Conservation (phyloP, 2,329 filamentous ascomycete genomes). For the Cercospora janseana region DNA sequence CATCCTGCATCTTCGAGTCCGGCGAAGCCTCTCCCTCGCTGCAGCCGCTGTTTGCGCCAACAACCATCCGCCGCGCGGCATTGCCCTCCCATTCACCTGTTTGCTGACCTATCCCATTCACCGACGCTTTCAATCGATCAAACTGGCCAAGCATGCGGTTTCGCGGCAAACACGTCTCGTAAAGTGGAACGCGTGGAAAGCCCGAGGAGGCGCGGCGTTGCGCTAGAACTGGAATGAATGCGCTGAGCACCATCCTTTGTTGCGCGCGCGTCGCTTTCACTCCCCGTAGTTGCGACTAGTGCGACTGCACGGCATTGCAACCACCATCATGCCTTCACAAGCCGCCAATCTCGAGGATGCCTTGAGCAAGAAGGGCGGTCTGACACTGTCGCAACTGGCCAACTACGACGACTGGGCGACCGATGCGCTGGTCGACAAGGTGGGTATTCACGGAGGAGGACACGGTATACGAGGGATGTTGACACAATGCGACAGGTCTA, state of each 20-base stretch:
- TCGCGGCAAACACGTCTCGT: constrained; percentile 3
- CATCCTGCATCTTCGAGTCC: constrained; percentile 1
- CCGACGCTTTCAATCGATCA: neutral
- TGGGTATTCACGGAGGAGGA: constrained; percentile 51
- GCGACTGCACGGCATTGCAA: neutral
- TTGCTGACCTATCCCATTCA: neutral
- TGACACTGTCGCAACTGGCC: constrained; percentile 83
- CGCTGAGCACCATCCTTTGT: constrained; percentile 4
- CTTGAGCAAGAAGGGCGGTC: constrained; percentile 62
- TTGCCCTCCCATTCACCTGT: neutral
- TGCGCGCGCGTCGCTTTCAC: neutral
- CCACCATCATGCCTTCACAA: constrained; percentile 30
- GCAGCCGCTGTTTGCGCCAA: constrained; percentile 1
- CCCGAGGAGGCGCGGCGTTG: constrained; percentile 1
- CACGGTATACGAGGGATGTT: constrained; percentile 7
- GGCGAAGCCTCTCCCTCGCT: neutral
- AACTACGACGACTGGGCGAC: constrained; percentile 95
- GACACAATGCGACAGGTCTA: constrained; percentile 63
- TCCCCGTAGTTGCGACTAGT: neutral
- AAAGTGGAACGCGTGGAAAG: constrained; percentile 4
- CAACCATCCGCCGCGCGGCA: neutral
- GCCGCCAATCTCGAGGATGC: constrained; percentile 44
- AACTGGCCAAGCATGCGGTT: neutral
- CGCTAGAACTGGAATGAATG: constrained; percentile 9
- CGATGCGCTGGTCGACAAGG: constrained; percentile 91